Evolutionary conservation across 1,284 basidiomycete species (phyloP).

Genomic region (Melanopsichium pennsylvanicum): DNA sequence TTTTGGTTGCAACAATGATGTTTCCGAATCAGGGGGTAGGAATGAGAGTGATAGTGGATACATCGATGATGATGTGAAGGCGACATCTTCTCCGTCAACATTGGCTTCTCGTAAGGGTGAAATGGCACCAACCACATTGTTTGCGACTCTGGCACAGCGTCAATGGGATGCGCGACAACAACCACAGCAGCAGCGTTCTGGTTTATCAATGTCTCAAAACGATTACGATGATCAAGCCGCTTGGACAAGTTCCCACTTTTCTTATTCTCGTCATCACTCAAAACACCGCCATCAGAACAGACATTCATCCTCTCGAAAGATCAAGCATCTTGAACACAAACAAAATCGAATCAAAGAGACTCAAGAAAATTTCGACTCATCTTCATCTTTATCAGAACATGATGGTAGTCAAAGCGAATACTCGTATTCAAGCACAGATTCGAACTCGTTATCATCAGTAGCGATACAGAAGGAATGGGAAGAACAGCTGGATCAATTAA

Average conservation of each 20-base stretch:
- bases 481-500: conserved; percentile 41
- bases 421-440: not conserved
- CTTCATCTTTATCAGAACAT: too few relatives aligned
- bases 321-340: too few relatives aligned
- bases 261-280: too few relatives aligned
- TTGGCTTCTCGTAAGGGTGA: not conserved
- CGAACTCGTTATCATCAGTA: not conserved
- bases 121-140: conserved; percentile 7
- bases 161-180: conserved; percentile 5
- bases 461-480: conserved; percentile 48
- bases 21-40: not conserved
- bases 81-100: too few relatives aligned
- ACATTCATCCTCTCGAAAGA: too few relatives aligned
- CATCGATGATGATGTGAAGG: conserved; percentile 18
- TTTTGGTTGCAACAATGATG: not conserved
- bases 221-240: conserved; percentile 8
- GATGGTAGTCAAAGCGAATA: not conserved
- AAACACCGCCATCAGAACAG: too few relatives aligned
- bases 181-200: too few relatives aligned
- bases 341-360: too few relatives aligned
- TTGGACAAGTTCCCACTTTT: too few relatives aligned
- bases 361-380: too few relatives aligned
- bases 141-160: conserved; percentile 11
- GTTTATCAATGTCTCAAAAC: not conserved
- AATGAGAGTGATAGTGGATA: conserved; percentile 6